phyloP scores from a whole-genome alignment of 2,329 filamentous ascomycete genomes.

The Diplodia corticola region DNA sequence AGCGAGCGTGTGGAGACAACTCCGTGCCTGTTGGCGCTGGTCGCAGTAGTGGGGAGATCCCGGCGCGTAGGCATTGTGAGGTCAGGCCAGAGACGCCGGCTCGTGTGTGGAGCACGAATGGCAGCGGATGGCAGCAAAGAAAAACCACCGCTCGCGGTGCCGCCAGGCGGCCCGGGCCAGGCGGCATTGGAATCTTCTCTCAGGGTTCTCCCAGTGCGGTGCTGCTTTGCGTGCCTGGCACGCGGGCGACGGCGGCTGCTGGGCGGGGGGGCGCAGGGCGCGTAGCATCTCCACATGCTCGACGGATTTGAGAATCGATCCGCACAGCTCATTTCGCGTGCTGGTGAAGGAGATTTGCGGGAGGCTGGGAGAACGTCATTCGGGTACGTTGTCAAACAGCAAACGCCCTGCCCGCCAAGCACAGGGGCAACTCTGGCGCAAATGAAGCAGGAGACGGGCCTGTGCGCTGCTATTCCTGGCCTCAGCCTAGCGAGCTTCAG shows the following conservation, averaged over 20 bases:
- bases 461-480: slow-evolving; percentile 15
- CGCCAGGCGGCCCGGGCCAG: slow-evolving; percentile 3
- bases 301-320: slow-evolving; percentile 7
- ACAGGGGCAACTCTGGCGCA: slow-evolving; percentile 19
- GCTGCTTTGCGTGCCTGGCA: not conserved
- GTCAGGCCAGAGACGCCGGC: not conserved
- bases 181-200: not conserved
- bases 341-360: slow-evolving; percentile 20
- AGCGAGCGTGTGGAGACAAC: slow-evolving; percentile 8
- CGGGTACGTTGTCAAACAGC: slow-evolving; percentile 19
- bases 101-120: not conserved
- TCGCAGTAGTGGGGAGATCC: not conserved
- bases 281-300: slow-evolving; percentile 14
- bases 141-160: not conserved
- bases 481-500: slow-evolving; percentile 17
- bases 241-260: not conserved
- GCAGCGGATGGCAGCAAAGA: not conserved
- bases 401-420: slow-evolving; percentile 17
- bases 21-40: slow-evolving; percentile 7
- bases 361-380: slow-evolving; percentile 22
- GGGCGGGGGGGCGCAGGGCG: not conserved
- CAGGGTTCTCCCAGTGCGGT: not conserved
- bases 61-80: slow-evolving; percentile 1
- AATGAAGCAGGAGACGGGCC: slow-evolving; percentile 18
- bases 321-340: slow-evolving; percentile 21